Base-by-base conservation (phyloP, 768 basidiomycete genomes). In the Amanita pseudoporphyria region DNA sequence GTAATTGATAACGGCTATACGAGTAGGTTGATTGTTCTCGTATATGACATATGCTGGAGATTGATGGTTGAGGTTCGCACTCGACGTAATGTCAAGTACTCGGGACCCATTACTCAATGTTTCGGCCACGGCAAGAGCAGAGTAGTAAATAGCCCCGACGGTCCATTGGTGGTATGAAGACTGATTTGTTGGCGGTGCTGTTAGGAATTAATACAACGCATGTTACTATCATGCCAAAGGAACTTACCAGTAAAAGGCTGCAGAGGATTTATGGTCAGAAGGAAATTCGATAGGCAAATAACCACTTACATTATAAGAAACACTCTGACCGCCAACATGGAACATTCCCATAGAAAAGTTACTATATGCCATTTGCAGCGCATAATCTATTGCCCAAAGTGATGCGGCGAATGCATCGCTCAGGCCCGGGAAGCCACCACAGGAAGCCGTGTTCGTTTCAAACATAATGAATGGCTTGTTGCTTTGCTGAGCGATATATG, bases 11-110 rank as follows among this genome's bases (percentile, higher is more conserved):
- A 91, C 62, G 12, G 77, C 79, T 12, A 87, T 69, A 37, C 83
- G 75, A 1, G 71, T 69, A 0, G 82, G 76, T 5, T 67, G 64
- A 16, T 77, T 81, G 51, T 79, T 69, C 61, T 90, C 84, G 59
- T 87, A 91, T 45, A 91, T 77, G 7, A 76, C 84, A 58, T 87
- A 84, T 6, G 74, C 72, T 14, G 87, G 82, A 6, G 81, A 82
- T 57, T 69, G 76, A 30, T 70, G 68, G 59, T 75, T 77, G 10
- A 67, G 73, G 40, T 53, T 56, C 67, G 81, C 61, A 56, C 79
- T 79, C 22, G 72, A 70, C 19, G 63, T 59, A 28, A 91, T 69
- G 60, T 91, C 87, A 21, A 84, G 59, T 9, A 90, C 72, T 53
- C 78, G 84, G 0, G 81, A 74, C 0, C 57, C 61, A 60, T 83